A percentile compares a stretch with the other conserved stretches of the same genome.
Conservation (phyloP, 768 basidiomycete genomes). For the Mycena amicta region DNA sequence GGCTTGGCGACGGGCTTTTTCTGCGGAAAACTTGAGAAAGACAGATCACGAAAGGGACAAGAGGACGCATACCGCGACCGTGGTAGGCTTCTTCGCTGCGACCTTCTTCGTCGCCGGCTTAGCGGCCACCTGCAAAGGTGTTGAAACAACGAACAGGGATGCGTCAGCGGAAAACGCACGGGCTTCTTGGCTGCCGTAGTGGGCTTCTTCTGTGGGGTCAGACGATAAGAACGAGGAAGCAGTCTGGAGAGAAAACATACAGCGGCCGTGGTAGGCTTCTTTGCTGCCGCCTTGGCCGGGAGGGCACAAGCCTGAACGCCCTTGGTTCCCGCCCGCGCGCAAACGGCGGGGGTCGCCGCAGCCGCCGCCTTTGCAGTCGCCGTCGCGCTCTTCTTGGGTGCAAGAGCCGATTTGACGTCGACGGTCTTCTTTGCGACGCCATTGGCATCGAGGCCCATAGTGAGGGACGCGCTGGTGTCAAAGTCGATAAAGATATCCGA, state of each 20-base stretch:
- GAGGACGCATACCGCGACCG: not conserved
- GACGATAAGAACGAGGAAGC: not conserved
- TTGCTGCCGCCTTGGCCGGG: not conserved
- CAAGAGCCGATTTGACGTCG: not conserved
- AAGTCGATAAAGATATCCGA: slow-evolving; percentile 46
- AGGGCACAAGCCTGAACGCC: not conserved
- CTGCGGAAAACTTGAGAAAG: not conserved
- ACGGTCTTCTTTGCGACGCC: slow-evolving; percentile 10
- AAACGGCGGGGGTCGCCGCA: not conserved
- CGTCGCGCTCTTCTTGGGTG: not conserved
- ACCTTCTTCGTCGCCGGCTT: not conserved
- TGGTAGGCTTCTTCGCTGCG: not conserved
- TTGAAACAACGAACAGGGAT: too few relatives aligned
- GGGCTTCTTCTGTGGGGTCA: not conserved
- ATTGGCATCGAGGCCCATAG: slow-evolving; percentile 27
- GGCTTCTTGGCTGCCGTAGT: not conserved
- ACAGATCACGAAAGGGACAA: not conserved
- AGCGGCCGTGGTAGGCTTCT: not conserved
- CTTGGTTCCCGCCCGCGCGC: not conserved
- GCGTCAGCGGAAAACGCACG: too few relatives aligned
- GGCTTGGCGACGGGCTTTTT: not conserved
- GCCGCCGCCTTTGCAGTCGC: not conserved
- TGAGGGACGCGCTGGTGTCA: slow-evolving; percentile 39
- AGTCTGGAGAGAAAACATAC: not conserved
- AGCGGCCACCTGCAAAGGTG: too few relatives aligned